These are phyloP conservation scores for Cocos nucifera DNA, from an alignment of 176 grass and related monocot species.

Conservation along the genomic window DNA sequence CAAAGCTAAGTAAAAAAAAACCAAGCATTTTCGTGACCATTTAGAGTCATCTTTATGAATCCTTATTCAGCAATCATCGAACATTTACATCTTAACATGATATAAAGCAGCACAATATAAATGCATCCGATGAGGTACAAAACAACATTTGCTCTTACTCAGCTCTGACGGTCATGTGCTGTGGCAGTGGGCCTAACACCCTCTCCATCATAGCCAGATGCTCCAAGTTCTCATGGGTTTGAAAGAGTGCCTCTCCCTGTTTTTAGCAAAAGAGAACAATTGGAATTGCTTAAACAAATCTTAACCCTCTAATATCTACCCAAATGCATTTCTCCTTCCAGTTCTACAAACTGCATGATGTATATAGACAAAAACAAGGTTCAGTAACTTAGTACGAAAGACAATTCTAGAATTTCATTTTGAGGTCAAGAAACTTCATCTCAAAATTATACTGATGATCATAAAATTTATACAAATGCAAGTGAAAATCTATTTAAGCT, in stretches of 20 bases:
- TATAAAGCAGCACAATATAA: neutral
- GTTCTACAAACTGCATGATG: too few relatives aligned
- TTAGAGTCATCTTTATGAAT: too few relatives aligned
- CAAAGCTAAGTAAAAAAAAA: neutral
- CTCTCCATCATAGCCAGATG: conserved; percentile 96
- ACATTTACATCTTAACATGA: conserved; percentile 3
- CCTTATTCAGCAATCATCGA: neutral
- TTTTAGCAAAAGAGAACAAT: conserved; percentile 25
- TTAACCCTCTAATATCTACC: too few relatives aligned
- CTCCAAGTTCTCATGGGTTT: conserved; percentile 97
- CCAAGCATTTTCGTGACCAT: too few relatives aligned
- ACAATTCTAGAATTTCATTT: too few relatives aligned
- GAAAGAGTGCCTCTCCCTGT: conserved; percentile 77
- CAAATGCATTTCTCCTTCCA: too few relatives aligned
- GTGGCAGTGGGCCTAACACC: conserved; percentile 72
- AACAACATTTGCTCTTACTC: conserved; percentile 39
- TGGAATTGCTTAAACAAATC: neutral
- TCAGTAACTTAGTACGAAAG: too few relatives aligned
- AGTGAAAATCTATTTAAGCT: too few relatives aligned
- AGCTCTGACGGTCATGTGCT: conserved; percentile 66
- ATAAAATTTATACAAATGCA: too few relatives aligned
- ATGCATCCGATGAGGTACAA: conserved; percentile 11
- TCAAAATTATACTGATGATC: too few relatives aligned
- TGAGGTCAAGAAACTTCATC: too few relatives aligned
- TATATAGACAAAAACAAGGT: too few relatives aligned